Percentiles rank a stretch among this genome's conserved stretches.
Evolutionary conservation across 108 stramenopile genomes (phyloP).

Genomic region (Cyclotella kingstonii): DNA sequence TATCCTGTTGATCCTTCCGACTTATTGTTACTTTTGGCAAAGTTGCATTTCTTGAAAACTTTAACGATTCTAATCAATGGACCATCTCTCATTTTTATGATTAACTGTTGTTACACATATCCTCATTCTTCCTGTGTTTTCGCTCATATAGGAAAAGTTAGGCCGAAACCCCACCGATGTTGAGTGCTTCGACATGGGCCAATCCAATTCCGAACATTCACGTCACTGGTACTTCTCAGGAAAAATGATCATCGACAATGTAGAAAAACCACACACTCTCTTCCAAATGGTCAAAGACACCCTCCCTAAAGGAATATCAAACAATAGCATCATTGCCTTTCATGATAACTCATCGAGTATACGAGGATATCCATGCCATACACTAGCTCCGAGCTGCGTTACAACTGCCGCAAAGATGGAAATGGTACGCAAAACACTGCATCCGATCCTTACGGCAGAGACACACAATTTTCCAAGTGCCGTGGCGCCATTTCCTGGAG

Average conservation of each 20-base stretch:
- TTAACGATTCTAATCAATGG: no score
- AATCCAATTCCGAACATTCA: conserved; percentile 97
- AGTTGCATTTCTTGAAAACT: no score
- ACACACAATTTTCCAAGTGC: conserved; percentile 99
- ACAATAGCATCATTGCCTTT: conserved; percentile 97
- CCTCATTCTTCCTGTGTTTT: neutral
- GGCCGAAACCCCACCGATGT: conserved; percentile 96
- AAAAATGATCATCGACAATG: conserved; percentile 97
- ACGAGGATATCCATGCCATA: conserved; percentile 80
- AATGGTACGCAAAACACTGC: conserved; percentile 64
- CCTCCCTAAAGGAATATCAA: conserved; percentile 65
- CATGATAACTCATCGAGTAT: conserved; percentile 97
- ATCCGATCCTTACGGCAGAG: conserved; percentile 98
- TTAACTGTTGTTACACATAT: neutral
- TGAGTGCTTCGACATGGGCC: conserved; percentile 99
- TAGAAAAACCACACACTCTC: conserved; percentile 88
- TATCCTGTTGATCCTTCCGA: no score
- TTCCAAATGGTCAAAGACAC: conserved; percentile 99
- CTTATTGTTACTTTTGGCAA: no score
- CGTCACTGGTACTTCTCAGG: conserved; percentile 99
- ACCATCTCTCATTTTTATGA: no score
- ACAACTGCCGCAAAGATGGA: conserved; percentile 57
- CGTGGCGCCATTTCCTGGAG: conserved; percentile 98
- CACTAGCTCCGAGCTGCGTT: conserved; percentile 57
- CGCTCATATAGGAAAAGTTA: conserved; percentile 73